These are phyloP conservation scores for Oryza australiensis DNA, from an alignment of 176 grass and related monocot species.

Conservation along the genomic window DNA sequence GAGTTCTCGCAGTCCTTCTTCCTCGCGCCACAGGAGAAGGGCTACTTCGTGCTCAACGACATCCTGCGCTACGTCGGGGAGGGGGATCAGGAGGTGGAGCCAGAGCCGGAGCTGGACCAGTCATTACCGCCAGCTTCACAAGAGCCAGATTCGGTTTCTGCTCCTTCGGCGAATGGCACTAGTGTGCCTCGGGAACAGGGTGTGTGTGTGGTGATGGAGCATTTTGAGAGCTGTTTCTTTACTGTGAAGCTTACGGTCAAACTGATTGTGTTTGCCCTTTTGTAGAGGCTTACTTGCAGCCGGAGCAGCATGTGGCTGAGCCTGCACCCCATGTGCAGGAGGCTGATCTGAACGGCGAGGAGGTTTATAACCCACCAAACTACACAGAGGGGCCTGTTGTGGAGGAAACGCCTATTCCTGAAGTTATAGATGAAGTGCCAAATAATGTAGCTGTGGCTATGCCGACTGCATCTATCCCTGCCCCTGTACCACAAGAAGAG, in stretches of 20 bases:
- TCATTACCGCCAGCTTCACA: not conserved
- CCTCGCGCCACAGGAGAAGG: conserved; percentile 94
- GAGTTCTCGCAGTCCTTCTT: conserved; percentile 96
- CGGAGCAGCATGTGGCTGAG: conserved; percentile 34
- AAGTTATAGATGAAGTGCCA: conserved; percentile 61
- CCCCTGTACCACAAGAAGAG: conserved; percentile 41
- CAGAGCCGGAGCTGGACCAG: not conserved
- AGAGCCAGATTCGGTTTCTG: not conserved
- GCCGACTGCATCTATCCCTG: conserved; percentile 6
- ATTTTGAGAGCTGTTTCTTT: not conserved
- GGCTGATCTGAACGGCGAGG: conserved; percentile 37
- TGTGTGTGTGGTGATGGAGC: conserved; percentile 15
- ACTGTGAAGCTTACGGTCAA: not conserved
- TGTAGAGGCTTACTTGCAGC: conserved; percentile 38
- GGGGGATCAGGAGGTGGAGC: conserved; percentile 13
- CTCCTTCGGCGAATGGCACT: conserved; percentile 41
- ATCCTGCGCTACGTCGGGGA: conserved; percentile 61
- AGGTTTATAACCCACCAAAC: conserved; percentile 53
- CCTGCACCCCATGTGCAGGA: conserved; percentile 14
- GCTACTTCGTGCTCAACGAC: conserved; percentile 91
- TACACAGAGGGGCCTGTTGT: conserved; percentile 39
- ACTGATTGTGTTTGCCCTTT: not conserved
- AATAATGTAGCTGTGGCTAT: conserved; percentile 30
- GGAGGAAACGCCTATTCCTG: conserved; percentile 49
- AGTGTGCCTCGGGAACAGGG: conserved; percentile 40